Evolutionary conservation across 345 rosid species (phyloP), one percentile per base, ranked within the genome.

Genomic region (Gossypium anomalum): DNA sequence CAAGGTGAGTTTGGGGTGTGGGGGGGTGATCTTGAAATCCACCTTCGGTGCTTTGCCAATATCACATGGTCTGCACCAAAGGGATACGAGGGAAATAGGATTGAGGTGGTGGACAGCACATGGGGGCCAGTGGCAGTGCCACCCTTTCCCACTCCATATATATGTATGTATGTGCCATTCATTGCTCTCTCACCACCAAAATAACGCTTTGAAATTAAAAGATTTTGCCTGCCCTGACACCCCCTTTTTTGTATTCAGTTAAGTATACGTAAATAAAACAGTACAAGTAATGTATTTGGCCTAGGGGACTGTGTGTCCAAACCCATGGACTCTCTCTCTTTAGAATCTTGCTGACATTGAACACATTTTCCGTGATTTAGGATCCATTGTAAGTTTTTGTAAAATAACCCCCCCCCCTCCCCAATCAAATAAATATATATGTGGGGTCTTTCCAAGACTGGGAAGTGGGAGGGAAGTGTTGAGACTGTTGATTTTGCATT

Each of bases 301-400:
- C 52, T 78, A 38, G 79, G 81, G 76, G 77, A 68, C 47, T 57
- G 83, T 53, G 73, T 29, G n/a, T 8, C 15, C 17, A 0, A 27
- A 67, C 67, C n/a, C 14, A 15, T 19, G 45, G 45, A 9, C 16
- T 22, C 48, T 29, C 63, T 62, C 78, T 5, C 14, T 25, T 51
- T 23, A 62, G 53, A 79, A 62, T 59, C 77, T 61, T 53, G 77
- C 57, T 67, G 76, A 72, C 55, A 75, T 23, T 43, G 78, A 57
- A 75, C 76, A 70, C 16, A 14, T 25, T 70, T 75, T 76, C 78
- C 83, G 78, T 85, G 83, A 85, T 79, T 81, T 79, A 57, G 81
- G 85, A 80, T 83, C 78, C 66, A 73, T 76, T 67, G 57, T 15
- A 27, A 68, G 43, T 68, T 45, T 48, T 45, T 19, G 53, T 22